A percentile compares a stretch with the other conserved stretches of the same genome.
Evolutionary conservation across 345 rosid genomes (phyloP).

Genomic region (Arabidopsis arenosa): DNA sequence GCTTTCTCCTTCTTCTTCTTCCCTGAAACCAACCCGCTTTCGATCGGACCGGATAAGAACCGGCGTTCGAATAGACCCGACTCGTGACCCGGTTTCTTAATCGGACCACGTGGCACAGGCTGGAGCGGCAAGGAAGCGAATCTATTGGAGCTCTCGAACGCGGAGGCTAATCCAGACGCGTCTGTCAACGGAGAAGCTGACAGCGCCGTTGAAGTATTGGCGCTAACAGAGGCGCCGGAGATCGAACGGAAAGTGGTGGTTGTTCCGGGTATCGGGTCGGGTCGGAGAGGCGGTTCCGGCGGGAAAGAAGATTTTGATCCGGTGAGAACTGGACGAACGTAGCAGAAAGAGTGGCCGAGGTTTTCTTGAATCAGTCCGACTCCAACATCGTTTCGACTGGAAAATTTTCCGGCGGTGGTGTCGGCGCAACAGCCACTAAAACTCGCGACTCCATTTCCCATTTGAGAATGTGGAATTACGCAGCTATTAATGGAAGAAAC

Average conservation of each 20-base stretch:
- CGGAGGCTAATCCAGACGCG: slow-evolving; percentile 52
- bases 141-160: slow-evolving; percentile 79
- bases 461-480: slow-evolving; percentile 36
- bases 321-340: slow-evolving; percentile 60
- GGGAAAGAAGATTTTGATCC: slow-evolving; percentile 37
- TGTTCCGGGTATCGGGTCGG: slow-evolving; percentile 50
- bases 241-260: slow-evolving; percentile 71
- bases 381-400: slow-evolving; percentile 51
- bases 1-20: slow-evolving; percentile 31
- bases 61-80: slow-evolving; percentile 50
- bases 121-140: slow-evolving; percentile 83
- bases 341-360: slow-evolving; percentile 87
- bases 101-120: slow-evolving; percentile 66
- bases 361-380: slow-evolving; percentile 50
- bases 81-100: slow-evolving; percentile 40
- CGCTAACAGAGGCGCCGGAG: slow-evolving; percentile 95
- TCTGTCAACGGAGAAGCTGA: slow-evolving; percentile 58
- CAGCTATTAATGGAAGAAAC: background rate
- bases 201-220: slow-evolving; percentile 77
- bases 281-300: slow-evolving; percentile 48
- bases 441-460: slow-evolving; percentile 64
- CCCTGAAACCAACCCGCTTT: slow-evolving; percentile 50
- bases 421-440: slow-evolving; percentile 60
- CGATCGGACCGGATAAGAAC: slow-evolving; percentile 53
- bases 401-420: slow-evolving; percentile 48